Evolutionary conservation across 331 rosid species (phyloP).

Genomic region (Telfairia occidentalis): DNA sequence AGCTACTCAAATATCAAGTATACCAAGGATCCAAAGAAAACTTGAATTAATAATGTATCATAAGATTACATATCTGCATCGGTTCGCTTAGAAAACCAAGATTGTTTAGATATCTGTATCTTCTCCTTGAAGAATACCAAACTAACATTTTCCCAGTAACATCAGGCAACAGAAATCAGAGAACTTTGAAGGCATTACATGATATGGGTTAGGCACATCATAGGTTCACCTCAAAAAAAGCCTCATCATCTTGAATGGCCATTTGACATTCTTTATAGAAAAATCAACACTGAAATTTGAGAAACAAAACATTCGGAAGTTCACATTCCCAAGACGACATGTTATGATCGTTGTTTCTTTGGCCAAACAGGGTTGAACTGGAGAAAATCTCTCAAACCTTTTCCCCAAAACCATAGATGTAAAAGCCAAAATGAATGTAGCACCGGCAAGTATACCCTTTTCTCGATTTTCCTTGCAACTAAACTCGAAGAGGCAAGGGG

Average conservation of each 20-base stretch:
- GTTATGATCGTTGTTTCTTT: neutral
- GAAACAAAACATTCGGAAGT: neutral
- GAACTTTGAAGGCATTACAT: constrained; percentile 54
- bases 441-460: constrained; percentile 43
- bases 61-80: neutral
- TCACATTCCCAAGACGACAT: neutral
- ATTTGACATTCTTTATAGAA: neutral
- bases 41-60: too few relatives aligned
- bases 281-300: neutral
- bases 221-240: constrained; percentile 29
- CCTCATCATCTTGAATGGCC: constrained; percentile 40
- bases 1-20: neutral
- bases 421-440: constrained; percentile 46
- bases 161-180: constrained; percentile 46
- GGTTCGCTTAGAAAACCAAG: neutral
- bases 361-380: constrained; percentile 19
- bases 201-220: constrained; percentile 32
- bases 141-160: too few relatives aligned
- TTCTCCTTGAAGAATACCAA: too few relatives aligned
- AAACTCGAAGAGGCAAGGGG: constrained; percentile 67
- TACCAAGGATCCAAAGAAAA: neutral
- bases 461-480: constrained; percentile 70
- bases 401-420: constrained; percentile 15
- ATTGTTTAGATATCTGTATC: too few relatives aligned
- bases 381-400: neutral